Evolutionary conservation across 2,329 filamentous ascomycete species (phyloP).

Genomic region (Penicillium sp.): DNA sequence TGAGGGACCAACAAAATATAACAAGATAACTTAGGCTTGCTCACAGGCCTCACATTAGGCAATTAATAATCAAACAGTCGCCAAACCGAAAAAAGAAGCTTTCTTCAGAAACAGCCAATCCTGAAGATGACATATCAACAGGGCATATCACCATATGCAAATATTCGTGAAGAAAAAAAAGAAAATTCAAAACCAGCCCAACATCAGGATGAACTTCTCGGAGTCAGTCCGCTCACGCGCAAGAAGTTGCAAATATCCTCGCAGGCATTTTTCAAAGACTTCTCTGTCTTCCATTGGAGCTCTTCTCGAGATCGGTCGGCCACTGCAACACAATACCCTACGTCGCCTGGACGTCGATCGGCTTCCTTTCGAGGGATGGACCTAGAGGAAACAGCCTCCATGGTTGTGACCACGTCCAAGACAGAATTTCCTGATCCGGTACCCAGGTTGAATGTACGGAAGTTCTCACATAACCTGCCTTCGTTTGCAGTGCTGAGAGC

Average conservation of each 20-base stretch:
- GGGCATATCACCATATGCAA: not conserved
- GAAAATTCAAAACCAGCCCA: slow-evolving; percentile 1
- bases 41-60: slow-evolving; percentile 11
- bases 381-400: slow-evolving; percentile 43
- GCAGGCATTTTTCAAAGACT: slow-evolving; percentile 43
- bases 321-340: slow-evolving; percentile 45
- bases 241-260: slow-evolving; percentile 44
- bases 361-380: slow-evolving; percentile 38
- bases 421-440: slow-evolving; percentile 45
- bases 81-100: slow-evolving; percentile 9
- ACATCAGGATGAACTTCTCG: slow-evolving; percentile 25
- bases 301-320: slow-evolving; percentile 55
- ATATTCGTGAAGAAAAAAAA: slow-evolving; percentile 4
- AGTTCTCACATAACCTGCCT: slow-evolving; percentile 43
- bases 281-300: slow-evolving; percentile 51
- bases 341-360: slow-evolving; percentile 42
- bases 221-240: slow-evolving; percentile 30
- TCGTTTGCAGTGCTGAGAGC: slow-evolving; percentile 52
- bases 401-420: slow-evolving; percentile 42
- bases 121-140: slow-evolving; percentile 4
- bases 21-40: slow-evolving; percentile 1
- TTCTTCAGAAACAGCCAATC: not conserved
- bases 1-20: not conserved
- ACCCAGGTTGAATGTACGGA: slow-evolving; percentile 47
- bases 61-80: slow-evolving; percentile 10